Evolutionary conservation across 495 filamentous ascomycete species (phyloP), one percentile per base, ranked within the genome.

Genomic region (Aspergillus bertholletiae): DNA sequence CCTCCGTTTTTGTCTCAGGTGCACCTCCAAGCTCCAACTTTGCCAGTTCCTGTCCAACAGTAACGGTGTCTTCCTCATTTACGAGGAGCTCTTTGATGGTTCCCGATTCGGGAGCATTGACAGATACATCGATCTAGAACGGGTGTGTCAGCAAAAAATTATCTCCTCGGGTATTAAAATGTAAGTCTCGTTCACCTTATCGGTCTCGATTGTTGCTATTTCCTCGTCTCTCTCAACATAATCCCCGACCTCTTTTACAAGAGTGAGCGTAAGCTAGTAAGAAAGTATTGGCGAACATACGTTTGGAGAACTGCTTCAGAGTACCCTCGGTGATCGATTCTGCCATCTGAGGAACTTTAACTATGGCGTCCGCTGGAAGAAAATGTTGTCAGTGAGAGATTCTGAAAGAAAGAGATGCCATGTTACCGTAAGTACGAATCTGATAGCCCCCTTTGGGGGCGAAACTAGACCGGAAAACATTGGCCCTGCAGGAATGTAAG

Each of bases 161-260:
- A n/a, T n/a, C n/a, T n/a, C n/a, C n/a, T n/a, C n/a, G n/a, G 2
- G 34, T 37, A 15, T 3, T n/a, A 3, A 11, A 2, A n/a, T 5
- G 13, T 15, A 41, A 7, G 5, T 1, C 27, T 21, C 21, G 32
- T 71, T 57, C 79, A 92, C 92, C 88, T 99, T 99, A 80, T 99
- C 95, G n/a, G 94, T 99, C 74, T 99, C 94, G 67, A 99, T 99
- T 30, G 95, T 96, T 26, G 94, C 95, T 66, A 99, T 94, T 70
- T 97, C 95, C 72, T 99, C 95, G 65, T 97, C 95, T 65, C 87
- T 86, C 75, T 94, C 89, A 15, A 99, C 92, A 62, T 82, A 94
- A 75, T 99, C 95, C 52, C 94, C 94, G 67, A 96, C 78, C 75
- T 96, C 84, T 64, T 85, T 48, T 26, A 57, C 39, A 28, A 47